Evolutionary conservation across 2,329 filamentous ascomycete species (phyloP), one percentile per base, ranked within the genome.

Genomic region (Trichophaea hybrida): DNA sequence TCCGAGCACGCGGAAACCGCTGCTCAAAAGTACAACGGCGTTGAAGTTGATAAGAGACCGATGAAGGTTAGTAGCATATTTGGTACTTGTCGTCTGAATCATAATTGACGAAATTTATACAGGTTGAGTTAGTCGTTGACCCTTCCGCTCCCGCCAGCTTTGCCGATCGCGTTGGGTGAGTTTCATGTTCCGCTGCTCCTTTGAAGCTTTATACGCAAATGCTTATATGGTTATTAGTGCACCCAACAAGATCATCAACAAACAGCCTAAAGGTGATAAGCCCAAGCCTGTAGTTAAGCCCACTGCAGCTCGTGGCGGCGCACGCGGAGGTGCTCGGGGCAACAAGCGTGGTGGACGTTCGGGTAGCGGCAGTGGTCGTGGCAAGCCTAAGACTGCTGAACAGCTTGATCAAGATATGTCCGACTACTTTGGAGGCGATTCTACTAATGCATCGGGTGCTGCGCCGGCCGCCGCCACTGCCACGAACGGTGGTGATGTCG

Each of bases 351-450:
- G 76, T 64, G 82, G 83, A 67, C 52, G 52, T 55, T 40, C 33
- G 13, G 43, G 55, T 15, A 84, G 76, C 69, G 76, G 78, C 65
- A 58, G 61, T 15, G 56, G 59, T 33, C 81, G 85, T 75, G 83
- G 69, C 77, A 94, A 82, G 74, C 75, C 78, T 76, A 97, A 97
- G 86, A 94, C 89, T 0, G 83, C 85, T 1, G 91, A 95, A 72
- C 90, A 98, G 75, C 82, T 98, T 32, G 93, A 98, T 72, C 89
- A 88, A 4, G 93, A 98, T 73, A 98, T 98, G 93, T 84, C 82
- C 17, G 93, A 97, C 73, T 98, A 98, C 76, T 97, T 94, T 71
- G 82, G 78, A 57, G 48, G 59, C 38, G 57, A 8, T 13, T 10
- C 13, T 12, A 71, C 72, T 34, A 74, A 70, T 53, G 71, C 72